Base-by-base conservation (phyloP, 139 green algal species). In the Tetradesmus lagerheimii region DNA sequence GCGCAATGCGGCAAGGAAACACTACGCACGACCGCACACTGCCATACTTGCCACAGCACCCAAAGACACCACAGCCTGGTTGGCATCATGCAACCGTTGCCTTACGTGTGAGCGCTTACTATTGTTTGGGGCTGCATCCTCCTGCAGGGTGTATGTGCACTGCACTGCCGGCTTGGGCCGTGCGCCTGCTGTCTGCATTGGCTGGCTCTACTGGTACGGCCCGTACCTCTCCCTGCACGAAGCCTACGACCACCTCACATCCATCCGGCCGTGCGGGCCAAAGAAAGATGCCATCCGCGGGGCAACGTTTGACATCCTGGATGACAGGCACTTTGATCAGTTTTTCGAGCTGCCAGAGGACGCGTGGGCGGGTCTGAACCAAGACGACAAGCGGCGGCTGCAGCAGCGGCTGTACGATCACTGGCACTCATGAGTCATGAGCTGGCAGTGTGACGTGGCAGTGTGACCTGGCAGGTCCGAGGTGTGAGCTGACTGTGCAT, bases 241-340 rank as follows among this genome's bases (percentile, higher is more conserved):
- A 47, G 95, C 96, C 0, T 98, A 98, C 92, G 50, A 90, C 1
- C 89, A 93, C 71, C 80, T 98, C 39, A 98, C 96, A 8, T 82
- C 79, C 76, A 95, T 98, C 53, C 85, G 96, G 29, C 96, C 96
- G 14, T 98, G 96, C 80, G 96, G 96, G 0, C 96, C 96, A 27
- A 98, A 96, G 85, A 91, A 91, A 57, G 95, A 98, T 29, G 94
- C 96, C 20, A 96, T 98, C 57, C 89, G 95, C 0, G 96, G 93
- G 14, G 96, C 93, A 12, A 95, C 93, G 9, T 97, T 93, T 71
- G 96, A 98, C 79, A 50, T 97, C 20, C 89, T 96, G 77, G 79
- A 90, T 18, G 53, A 62, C 25, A 76, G 91, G 57, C 83, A 94
- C 27, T 93, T 88, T 88, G 79, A 93, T 16, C 29, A 84, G 31